Conservation (phyloP, 192 early-diverging fungal species). For the Backusella psychrophila region DNA sequence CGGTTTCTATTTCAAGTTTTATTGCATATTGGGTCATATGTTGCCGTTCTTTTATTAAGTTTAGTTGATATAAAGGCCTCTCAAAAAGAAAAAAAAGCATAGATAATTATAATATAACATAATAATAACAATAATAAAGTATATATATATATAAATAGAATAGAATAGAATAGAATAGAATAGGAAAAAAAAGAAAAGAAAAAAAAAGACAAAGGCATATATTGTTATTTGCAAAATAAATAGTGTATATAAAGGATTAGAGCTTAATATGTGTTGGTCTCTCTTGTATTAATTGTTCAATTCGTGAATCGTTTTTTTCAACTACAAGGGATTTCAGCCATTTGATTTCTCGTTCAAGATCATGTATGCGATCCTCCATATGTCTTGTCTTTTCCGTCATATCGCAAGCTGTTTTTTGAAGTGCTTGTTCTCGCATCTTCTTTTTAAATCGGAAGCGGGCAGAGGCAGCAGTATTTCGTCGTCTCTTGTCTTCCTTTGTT, state of each 20-base stretch:
- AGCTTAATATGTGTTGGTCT: not conserved
- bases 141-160: not conserved
- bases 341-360: slow-evolving; percentile 88
- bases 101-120: not conserved
- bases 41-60: slow-evolving; percentile 1
- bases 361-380: slow-evolving; percentile 75
- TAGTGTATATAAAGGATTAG: not conserved
- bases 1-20: slow-evolving; percentile 69
- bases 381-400: slow-evolving; percentile 71
- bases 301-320: slow-evolving; percentile 35
- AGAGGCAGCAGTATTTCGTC: slow-evolving; percentile 91
- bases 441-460: slow-evolving; percentile 94
- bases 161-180: too few species aligned
- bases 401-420: slow-evolving; percentile 80
- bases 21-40: slow-evolving; percentile 21
- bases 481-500: slow-evolving; percentile 79
- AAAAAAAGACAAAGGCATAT: not conserved
- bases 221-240: not conserved
- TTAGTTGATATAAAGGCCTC: not conserved
- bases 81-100: not conserved
- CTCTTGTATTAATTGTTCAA: slow-evolving; percentile 11
- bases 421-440: slow-evolving; percentile 81
- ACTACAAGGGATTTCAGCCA: slow-evolving; percentile 59
- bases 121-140: not conserved
- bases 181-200: too few species aligned